Evolutionary conservation across 2,329 filamentous ascomycete species (phyloP), one percentile per base, ranked within the genome.

Genomic region (Clarireedia homoeocarpa): DNA sequence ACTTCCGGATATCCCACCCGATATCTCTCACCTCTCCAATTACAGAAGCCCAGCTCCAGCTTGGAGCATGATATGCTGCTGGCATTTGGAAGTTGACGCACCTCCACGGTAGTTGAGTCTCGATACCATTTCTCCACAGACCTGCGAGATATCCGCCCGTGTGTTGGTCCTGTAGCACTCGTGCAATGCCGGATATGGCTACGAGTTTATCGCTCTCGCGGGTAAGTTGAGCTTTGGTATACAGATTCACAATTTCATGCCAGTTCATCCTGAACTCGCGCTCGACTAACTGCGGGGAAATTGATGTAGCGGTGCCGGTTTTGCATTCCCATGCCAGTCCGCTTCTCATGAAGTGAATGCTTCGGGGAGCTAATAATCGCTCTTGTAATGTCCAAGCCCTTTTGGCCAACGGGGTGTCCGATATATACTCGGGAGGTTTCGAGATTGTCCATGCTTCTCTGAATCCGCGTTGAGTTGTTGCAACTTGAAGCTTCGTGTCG

Each of bases 121-220:
- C 40, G 4, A 44, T 10, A 2, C 23, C 17, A 12, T 23, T 17
- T 24, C 17, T 24, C 40, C 40, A 44, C 23, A 44, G 23, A 23
- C 40, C 40, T 7, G 40, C 40, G 2, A 44, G 17, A 4, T 20
- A 44, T 23, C 17, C n/a, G 14, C 23, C 40, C 12, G 9, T 24
- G n/a, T 44, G 9, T 5, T 7, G 3, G 12, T 44, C n/a, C 17
- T 24, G 40, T 12, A 1, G 61, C 57, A 10, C 59, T 64, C 1
- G 61, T 67, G 0, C 58, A 20, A 44, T 77, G 2, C 66, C 76
- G 3, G 72, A 71, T 58, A 61, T 76, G 17, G 65, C 67, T 4
- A 74, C 72, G 57, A 65, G 69, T 26, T 71, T 70, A 0, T 68
- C 46, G 9, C 23, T 23, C 17, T 6, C 6, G 17, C 7, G 23